Evolutionary conservation across 148 eudicot species (phyloP).

Genomic region (Vaccinium corymbosum): DNA sequence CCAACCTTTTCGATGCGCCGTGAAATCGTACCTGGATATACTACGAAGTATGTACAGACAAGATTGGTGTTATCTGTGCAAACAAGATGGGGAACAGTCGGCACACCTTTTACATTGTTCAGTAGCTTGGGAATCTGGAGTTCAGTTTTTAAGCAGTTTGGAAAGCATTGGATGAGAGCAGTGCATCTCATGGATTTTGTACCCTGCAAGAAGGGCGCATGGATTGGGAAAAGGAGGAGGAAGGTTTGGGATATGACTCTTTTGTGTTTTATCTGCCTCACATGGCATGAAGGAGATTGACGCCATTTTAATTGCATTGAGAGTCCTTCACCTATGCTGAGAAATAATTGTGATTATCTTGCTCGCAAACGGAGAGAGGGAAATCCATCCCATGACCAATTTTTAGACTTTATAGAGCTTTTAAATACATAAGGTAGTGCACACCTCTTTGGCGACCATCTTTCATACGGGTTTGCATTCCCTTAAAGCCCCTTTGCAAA

Average conservation of each 20-base stretch:
- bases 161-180: neutral
- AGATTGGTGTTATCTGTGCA: neutral
- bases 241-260: neutral
- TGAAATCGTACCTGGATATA: neutral
- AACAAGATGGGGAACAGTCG: neutral
- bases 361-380: neutral
- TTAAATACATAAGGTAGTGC: neutral
- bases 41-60: neutral
- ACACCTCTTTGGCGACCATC: neutral
- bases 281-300: neutral
- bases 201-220: neutral
- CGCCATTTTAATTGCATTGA: neutral
- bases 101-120: neutral
- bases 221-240: neutral
- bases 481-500: neutral
- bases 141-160: neutral
- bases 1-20: neutral
- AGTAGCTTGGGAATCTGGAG: neutral
- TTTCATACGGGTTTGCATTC: neutral
- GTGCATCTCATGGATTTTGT: neutral
- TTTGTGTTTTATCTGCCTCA: neutral
- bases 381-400: neutral
- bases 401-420: neutral
- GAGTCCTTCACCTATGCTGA: neutral
- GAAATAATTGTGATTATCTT: neutral